Evolutionary conservation across 345 rosid genomes (phyloP), one percentile per base, ranked within the genome.

Genomic region (Lagerstroemia speciosa): DNA sequence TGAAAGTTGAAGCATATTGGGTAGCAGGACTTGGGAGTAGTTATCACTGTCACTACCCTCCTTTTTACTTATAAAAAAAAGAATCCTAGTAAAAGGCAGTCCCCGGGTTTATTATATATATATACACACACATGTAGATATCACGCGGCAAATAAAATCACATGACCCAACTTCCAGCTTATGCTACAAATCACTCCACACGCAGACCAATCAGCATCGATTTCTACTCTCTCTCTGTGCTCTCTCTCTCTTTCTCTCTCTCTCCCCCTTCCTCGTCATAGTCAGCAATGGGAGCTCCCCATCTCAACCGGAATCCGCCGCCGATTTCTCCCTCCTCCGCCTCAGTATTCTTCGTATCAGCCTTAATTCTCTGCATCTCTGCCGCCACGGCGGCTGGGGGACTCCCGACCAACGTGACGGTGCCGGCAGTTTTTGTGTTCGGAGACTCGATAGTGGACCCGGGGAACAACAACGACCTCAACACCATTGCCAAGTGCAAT

Each of bases 391-490:
- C 55, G 0, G 36, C 17, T 15, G 60, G 7, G 36, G 36, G 29
- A 17, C 72, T 73, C 2, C 7, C 32, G 34, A 7, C 34, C 26
- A 62, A 57, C 2, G 71, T 22, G 37, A 72, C 19, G 11, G 24
- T 40, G 34, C 80, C 84, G 69, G 90, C 87, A 4, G 40, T 74
- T n/a, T 26, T 82, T 27, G 86, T 83, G 53, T 75, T 87, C 66
- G 93, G 93, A 65, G 93, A 87, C 73, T 87, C 93, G 4, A 76
- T 87, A 29, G 84, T 83, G 19, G 92, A 85, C 78, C 41, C 92
- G 8, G 89, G 92, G 30, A 87, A 87, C 78, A 87, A 87, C 76
- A 85, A 87, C 30, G 14, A 74, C 40, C 67, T 82, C 8, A 2
- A 0, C 0, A 80, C 92, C 1, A 8, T 29, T 0, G 69, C 57